phyloP scores from a whole-genome alignment of 148 eudicot species.

The Arctostaphylos glauca region DNA sequence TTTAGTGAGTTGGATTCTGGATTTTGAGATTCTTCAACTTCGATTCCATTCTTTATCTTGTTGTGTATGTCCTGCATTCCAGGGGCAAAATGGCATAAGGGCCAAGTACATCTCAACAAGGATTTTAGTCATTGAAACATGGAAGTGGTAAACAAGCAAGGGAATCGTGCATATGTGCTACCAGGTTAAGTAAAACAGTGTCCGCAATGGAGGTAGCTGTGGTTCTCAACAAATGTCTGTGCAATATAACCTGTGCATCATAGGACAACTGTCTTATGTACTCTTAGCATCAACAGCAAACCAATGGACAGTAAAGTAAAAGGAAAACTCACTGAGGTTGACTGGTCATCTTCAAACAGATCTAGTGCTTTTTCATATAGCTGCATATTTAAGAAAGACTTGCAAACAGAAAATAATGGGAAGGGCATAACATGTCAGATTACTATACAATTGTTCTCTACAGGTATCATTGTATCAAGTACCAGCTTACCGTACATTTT shows the following conservation, averaged over 20 bases:
- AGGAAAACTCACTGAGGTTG: conserved; percentile 62
- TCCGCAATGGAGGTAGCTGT: conserved; percentile 67
- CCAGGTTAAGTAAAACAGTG: conserved; percentile 64
- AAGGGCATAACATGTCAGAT: conserved; percentile 13
- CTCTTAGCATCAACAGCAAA: conserved; percentile 12
- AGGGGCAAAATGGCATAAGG: conserved; percentile 11
- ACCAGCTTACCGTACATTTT: neutral
- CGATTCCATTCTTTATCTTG: conserved; percentile 84
- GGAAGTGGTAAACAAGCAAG: neutral
- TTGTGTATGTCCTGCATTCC: conserved; percentile 63
- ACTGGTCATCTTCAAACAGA: conserved; percentile 87
- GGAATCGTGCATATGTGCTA: conserved; percentile 23
- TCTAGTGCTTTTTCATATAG: conserved; percentile 89
- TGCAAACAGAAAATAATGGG: conserved; percentile 30
- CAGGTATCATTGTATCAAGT: neutral
- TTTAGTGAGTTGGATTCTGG: conserved; percentile 49
- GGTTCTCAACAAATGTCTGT: conserved; percentile 86
- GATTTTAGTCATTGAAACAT: neutral
- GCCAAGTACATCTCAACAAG: neutral
- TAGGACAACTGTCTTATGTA: neutral
- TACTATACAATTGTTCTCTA: neutral
- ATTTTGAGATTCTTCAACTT: conserved; percentile 65
- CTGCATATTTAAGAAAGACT: conserved; percentile 81
- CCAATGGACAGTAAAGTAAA: neutral
- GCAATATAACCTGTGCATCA: conserved; percentile 60